Conservation (phyloP, 169 alveolate species). For the Plasmodium knowlesi region DNA sequence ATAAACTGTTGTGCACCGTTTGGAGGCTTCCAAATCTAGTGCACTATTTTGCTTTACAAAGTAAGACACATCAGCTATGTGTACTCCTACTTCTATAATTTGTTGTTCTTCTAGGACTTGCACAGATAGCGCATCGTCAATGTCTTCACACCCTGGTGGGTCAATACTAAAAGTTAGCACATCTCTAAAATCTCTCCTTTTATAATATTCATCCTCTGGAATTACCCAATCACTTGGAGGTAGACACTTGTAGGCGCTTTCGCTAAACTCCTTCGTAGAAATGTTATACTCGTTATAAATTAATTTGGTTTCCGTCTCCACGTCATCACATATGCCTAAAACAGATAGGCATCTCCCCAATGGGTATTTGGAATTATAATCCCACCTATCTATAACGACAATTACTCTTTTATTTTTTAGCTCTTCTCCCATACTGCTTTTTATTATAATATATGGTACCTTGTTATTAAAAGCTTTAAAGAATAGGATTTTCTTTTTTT, state of each 20-base stretch:
- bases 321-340: slow-evolving; percentile 92
- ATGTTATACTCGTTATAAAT: slow-evolving; percentile 87
- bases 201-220: slow-evolving; percentile 85
- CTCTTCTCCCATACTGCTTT: slow-evolving; percentile 83
- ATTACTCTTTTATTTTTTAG: slow-evolving; percentile 92
- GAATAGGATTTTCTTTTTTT: slow-evolving; percentile 83
- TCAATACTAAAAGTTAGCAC: slow-evolving; percentile 95
- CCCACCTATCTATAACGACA: slow-evolving; percentile 92
- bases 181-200: slow-evolving; percentile 89
- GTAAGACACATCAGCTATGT: slow-evolving; percentile 99
- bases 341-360: slow-evolving; percentile 94
- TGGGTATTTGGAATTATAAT: slow-evolving; percentile 87
- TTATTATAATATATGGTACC: slow-evolving; percentile 90
- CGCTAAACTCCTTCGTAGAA: slow-evolving; percentile 89
- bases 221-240: slow-evolving; percentile 93
- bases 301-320: slow-evolving; percentile 89
- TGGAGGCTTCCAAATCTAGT: slow-evolving; percentile 98
- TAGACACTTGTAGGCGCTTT: slow-evolving; percentile 92
- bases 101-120: slow-evolving; percentile 84
- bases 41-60: slow-evolving; percentile 96
- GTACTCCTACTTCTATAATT: slow-evolving; percentile 95
- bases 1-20: slow-evolving; percentile 96
- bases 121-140: slow-evolving; percentile 97
- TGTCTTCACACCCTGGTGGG: slow-evolving; percentile 99
- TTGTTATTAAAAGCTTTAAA: slow-evolving; percentile 93